Evolutionary conservation across 345 rosid species (phyloP).

Genomic region (Firmiana major): DNA sequence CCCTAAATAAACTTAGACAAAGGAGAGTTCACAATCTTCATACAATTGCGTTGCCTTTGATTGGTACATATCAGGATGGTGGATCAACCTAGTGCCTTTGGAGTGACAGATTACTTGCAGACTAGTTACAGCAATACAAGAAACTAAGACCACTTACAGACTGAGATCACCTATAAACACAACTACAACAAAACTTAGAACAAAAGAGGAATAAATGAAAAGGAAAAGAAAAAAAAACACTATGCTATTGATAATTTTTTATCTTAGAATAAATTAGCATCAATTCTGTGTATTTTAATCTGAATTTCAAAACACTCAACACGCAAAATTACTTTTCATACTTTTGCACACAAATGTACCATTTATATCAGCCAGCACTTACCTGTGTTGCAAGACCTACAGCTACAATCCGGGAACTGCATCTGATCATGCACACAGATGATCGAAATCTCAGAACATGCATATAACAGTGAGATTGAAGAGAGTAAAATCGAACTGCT

Average conservation of each 20-base stretch:
- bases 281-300: neutral
- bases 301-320: neutral
- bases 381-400: conserved; percentile 91
- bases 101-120: neutral
- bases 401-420: conserved; percentile 81
- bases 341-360: neutral
- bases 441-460: conserved; percentile 92
- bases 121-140: neutral
- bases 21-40: conserved; percentile 9
- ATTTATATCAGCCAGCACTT: conserved; percentile 28
- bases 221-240: neutral
- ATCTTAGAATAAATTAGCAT: conserved; percentile 6
- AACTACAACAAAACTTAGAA: neutral
- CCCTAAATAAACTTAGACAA: neutral
- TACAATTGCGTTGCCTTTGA: neutral
- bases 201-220: neutral
- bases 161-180: neutral
- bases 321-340: neutral
- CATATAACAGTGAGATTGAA: conserved; percentile 74
- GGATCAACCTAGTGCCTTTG: neutral
- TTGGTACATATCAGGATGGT: neutral
- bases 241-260: neutral
- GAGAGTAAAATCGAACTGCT: conserved; percentile 83
- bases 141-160: neutral
- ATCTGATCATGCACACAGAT: conserved; percentile 82